Evolutionary conservation across 2,329 filamentous ascomycete species (phyloP).

Genomic region (Corynespora cassiicola): DNA sequence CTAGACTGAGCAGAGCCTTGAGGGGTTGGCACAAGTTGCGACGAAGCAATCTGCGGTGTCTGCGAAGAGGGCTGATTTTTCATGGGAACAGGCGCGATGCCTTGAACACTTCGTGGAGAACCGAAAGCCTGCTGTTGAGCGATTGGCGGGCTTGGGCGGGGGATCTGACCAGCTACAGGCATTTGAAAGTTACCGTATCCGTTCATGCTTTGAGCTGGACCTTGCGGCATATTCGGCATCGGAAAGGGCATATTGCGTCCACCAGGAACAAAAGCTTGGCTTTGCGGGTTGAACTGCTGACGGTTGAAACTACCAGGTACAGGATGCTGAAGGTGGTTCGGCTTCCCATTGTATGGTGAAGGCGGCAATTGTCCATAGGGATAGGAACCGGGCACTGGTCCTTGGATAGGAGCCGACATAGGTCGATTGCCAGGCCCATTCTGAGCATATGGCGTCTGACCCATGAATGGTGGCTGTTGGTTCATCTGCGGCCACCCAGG

Average conservation of each 20-base stretch:
- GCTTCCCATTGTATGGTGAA: conserved; percentile 62
- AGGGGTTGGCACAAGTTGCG: conserved; percentile 24
- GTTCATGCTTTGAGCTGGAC: conserved; percentile 40
- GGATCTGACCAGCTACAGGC: conserved; percentile 26
- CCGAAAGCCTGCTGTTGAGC: conserved; percentile 34
- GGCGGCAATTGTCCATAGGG: conserved; percentile 79
- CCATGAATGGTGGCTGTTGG: conserved; percentile 36
- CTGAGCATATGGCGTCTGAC: conserved; percentile 30
- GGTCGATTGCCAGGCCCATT: conserved; percentile 37
- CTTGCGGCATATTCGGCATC: conserved; percentile 37
- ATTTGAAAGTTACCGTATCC: conserved; percentile 35
- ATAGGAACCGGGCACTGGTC: conserved; percentile 60
- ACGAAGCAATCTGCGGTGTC: conserved; percentile 27
- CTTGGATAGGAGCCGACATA: conserved; percentile 43
- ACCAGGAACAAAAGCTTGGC: conserved; percentile 84
- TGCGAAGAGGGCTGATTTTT: conserved; percentile 13
- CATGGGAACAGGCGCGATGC: conserved; percentile 25
- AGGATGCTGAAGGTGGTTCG: conserved; percentile 80
- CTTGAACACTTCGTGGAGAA: conserved; percentile 34
- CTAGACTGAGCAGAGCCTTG: conserved; percentile 18
- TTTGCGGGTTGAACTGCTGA: conserved; percentile 92
- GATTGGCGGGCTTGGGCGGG: conserved; percentile 34
- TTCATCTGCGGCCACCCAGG: conserved; percentile 40
- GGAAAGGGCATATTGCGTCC: conserved; percentile 46
- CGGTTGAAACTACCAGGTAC: conserved; percentile 84